These are phyloP conservation scores for Phytophthora sansomeana DNA, from an alignment of 352 stramenopile species.

Conservation along the genomic window DNA sequence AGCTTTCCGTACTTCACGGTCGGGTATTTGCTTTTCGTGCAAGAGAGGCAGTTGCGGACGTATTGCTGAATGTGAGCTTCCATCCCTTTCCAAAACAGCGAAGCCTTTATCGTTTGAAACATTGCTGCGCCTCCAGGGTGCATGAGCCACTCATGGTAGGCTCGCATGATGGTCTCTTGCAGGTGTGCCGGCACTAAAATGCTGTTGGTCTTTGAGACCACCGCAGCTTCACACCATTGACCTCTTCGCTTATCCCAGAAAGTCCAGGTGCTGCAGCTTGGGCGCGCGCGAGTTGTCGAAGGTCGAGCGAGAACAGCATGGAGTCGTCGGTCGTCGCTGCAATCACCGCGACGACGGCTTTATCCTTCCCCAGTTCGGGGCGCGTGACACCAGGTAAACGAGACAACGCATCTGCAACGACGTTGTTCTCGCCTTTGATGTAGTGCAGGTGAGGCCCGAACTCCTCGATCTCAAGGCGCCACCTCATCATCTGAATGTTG, in stretches of 20 bases:
- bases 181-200: background rate
- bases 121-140: slow-evolving; percentile 1
- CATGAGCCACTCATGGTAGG: slow-evolving; percentile 14
- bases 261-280: background rate
- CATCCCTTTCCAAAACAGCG: slow-evolving; percentile 6
- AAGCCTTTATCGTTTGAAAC: slow-evolving; percentile 8
- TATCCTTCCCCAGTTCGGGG: background rate
- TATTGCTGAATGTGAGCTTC: background rate
- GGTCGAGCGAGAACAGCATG: background rate
- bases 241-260: background rate
- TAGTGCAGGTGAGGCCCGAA: slow-evolving; percentile 7
- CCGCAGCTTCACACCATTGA: slow-evolving; percentile 9
- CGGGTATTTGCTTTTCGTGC: slow-evolving; percentile 7
- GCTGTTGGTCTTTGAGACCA: background rate
- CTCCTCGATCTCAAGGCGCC: slow-evolving; percentile 15
- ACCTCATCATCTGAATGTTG: slow-evolving; percentile 14
- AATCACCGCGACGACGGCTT: background rate
- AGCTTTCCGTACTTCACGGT: slow-evolving; percentile 12
- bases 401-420: slow-evolving; percentile 9
- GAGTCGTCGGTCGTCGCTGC: background rate
- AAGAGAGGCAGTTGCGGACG: slow-evolving; percentile 1
- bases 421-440: slow-evolving; percentile 12
- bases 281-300: background rate
- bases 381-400: background rate
- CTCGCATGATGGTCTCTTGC: background rate